Conservation (phyloP, 768 basidiomycete genomes). For the Chiua virens region DNA sequence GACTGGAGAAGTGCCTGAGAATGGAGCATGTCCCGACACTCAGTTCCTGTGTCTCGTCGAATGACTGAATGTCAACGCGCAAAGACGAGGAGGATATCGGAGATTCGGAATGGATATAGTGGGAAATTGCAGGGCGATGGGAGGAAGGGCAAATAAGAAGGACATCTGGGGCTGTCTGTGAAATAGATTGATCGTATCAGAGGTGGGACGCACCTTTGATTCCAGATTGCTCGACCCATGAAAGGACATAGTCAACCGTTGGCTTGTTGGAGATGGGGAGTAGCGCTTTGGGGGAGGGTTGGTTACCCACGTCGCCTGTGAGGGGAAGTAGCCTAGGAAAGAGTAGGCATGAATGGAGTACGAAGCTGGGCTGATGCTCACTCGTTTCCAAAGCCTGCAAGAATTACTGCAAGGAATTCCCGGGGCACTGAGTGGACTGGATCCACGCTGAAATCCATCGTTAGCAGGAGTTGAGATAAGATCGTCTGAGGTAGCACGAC, state of each 20-base stretch:
- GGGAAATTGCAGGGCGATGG: conserved; percentile 74
- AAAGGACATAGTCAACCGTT: conserved; percentile 78
- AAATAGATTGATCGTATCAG: conserved; percentile 4
- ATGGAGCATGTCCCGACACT: conserved; percentile 72
- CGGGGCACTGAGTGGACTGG: conserved; percentile 52
- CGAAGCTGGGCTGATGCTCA: conserved; percentile 35
- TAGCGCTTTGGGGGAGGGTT: conserved; percentile 83
- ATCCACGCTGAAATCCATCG: conserved; percentile 66
- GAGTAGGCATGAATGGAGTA: background rate
- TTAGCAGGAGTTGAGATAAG: background rate
- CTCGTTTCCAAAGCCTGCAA: conserved; percentile 94
- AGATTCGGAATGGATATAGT: conserved; percentile 80
- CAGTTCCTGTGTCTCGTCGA: conserved; percentile 68
- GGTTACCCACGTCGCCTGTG: conserved; percentile 76
- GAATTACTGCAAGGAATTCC: conserved; percentile 86
- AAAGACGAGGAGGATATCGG: conserved; percentile 61
- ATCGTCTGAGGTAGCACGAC: too few species aligned
- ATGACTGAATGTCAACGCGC: conserved; percentile 75
- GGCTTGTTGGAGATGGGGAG: conserved; percentile 87
- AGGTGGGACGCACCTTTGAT: conserved; percentile 61
- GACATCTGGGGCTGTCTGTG: conserved; percentile 55
- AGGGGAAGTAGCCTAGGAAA: conserved; percentile 64
- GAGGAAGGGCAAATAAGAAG: conserved; percentile 80
- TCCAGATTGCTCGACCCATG: conserved; percentile 87
- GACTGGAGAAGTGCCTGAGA: conserved; percentile 71